Evolutionary conservation across 768 basidiomycete genomes (phyloP), one percentile per base, ranked within the genome.

Genomic region (Thelephora ganbajun): DNA sequence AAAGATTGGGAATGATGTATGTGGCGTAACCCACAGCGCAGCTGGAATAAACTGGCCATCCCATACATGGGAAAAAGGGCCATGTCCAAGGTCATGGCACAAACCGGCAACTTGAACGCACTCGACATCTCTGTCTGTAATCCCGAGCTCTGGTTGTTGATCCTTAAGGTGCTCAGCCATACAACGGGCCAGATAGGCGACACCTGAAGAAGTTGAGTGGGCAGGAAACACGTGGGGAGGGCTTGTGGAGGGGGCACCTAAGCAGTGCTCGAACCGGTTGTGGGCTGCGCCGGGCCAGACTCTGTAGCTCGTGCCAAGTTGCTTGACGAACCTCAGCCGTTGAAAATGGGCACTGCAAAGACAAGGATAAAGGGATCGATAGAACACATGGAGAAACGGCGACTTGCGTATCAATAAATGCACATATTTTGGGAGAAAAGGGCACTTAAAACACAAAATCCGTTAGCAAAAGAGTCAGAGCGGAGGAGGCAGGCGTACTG

Each of bases 1-100:
- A 39, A 47, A 45, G 35, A 11, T 20, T 13, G 11, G 48, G 46
- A 41, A 41, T 39, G 13, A 45, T 16, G 22, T 14, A 20, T n/a
- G 33, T 11, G 1, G 19, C 6, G 1, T 16, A n/a, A 69, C 76
- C 55, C 56, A 86, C 86, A 76, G 52, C 1, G 76, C 78, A 3
- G 55, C 48, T 0, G 84, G 84, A 45, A 91, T 86, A 60, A 86
- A 88, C 46, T 67, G 56, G 6, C 66, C 63, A 52, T 91, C 87
- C 80, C 83, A 91, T 6, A 90, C 80, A 59, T 91, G 88, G 50
- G 78, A 82, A 79, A 83, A 89, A 0, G 87, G 87, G 0, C 88
- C 88, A 55, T 89, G 87, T 0, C 85, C 87, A 3, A 90, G 73
- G 60, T 90, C 87, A 54, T 90, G 88, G 48, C 86, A 88, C 2